Percentiles rank a stretch among this genome's conserved stretches.
Conservation (phyloP, 208 protist genomes). For the Leishmania turanica region DNA sequence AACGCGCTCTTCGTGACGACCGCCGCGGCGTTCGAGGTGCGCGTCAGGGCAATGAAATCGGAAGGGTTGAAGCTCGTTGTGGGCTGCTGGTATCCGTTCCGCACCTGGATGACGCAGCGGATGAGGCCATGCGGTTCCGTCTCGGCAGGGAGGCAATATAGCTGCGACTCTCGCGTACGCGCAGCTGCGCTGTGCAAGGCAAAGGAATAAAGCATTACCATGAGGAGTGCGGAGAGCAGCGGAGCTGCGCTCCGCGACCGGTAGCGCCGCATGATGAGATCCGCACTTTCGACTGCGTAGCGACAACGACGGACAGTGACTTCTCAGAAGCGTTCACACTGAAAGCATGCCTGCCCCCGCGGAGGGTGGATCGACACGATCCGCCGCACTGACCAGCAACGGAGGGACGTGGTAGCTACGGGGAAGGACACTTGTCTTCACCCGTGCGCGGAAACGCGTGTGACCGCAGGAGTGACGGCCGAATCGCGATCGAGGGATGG, state of each 20-base stretch:
- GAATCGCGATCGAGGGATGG: neutral
- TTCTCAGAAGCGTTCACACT: neutral
- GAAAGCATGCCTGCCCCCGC: neutral
- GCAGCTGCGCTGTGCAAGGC: neutral
- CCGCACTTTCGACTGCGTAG: neutral
- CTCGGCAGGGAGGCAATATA: slow-evolving; percentile 35
- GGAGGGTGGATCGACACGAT: neutral
- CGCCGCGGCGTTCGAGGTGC: slow-evolving; percentile 25
- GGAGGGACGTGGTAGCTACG: neutral
- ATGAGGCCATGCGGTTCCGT: slow-evolving; percentile 33
- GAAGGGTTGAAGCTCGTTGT: slow-evolving; percentile 38
- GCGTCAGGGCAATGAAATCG: slow-evolving; percentile 32
- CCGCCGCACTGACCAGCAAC: neutral
- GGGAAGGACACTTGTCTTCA: neutral
- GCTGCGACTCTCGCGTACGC: slow-evolving; percentile 37
- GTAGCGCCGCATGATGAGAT: neutral
- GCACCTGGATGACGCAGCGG: slow-evolving; percentile 44
- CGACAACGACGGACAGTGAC: neutral
- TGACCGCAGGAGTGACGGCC: neutral
- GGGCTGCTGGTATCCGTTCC: slow-evolving; percentile 36
- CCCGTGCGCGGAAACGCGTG: neutral
- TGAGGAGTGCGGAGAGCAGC: slow-evolving; percentile 6
- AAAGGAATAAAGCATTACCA: slow-evolving; percentile 5
- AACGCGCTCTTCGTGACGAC: slow-evolving; percentile 31
- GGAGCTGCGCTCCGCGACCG: neutral